Evolutionary conservation across 176 grass and related monocot genomes (phyloP).

Genomic region (Musa troglodytarum): DNA sequence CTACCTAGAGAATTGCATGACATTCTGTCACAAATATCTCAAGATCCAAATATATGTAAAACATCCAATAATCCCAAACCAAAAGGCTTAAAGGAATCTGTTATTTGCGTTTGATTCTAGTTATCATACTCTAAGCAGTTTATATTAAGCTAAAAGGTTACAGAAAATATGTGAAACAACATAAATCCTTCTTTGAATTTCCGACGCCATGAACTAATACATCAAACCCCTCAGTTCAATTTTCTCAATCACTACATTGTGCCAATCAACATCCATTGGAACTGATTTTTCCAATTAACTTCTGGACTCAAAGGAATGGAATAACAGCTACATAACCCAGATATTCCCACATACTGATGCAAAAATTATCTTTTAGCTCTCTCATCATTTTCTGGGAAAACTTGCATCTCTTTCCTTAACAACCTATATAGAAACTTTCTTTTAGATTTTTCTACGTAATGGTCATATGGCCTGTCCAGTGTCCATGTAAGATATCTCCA

Average conservation of each 20-base stretch:
- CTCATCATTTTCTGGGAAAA: background rate
- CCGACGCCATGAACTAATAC: background rate
- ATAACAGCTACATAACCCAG: background rate
- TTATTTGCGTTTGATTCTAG: background rate
- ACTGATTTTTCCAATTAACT: background rate
- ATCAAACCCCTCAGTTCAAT: background rate
- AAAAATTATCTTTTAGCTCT: background rate
- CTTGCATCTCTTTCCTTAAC: background rate
- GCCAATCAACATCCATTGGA: background rate
- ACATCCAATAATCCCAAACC: background rate
- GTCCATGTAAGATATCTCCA: background rate
- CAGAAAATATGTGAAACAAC: background rate
- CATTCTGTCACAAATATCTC: background rate
- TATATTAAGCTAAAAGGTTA: background rate
- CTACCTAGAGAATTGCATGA: background rate
- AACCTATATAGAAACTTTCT: background rate
- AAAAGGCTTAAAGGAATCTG: background rate
- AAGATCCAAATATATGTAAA: background rate
- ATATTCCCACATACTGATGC: too few relatives aligned
- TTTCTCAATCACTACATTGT: background rate
- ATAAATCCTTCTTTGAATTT: background rate
- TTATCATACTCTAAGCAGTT: background rate
- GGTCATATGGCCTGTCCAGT: background rate
- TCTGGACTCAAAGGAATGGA: background rate
- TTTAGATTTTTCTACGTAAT: background rate